Percentiles rank a stretch among this genome's conserved stretches.
phyloP scores from a whole-genome alignment of 306 rosid species.

The Ormosia semicastrata region DNA sequence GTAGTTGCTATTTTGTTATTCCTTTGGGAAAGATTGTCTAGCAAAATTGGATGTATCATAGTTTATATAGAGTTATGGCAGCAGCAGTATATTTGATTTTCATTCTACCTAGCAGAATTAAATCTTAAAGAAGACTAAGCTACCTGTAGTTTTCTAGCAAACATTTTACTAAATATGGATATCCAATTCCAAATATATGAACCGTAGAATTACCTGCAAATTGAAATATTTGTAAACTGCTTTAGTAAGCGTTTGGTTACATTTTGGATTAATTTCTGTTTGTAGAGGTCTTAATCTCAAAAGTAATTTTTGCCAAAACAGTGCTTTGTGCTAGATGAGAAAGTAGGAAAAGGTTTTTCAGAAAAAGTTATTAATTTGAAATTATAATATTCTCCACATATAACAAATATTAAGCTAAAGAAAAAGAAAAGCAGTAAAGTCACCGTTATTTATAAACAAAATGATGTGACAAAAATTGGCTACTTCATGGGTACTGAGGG shows the following conservation, averaged over 20 bases:
- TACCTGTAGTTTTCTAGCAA: background rate
- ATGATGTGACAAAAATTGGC: background rate
- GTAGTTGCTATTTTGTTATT: background rate
- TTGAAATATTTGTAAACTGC: background rate
- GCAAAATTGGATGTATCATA: background rate
- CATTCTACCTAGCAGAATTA: background rate
- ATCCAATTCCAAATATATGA: background rate
- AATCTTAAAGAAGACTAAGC: conserved; percentile 7
- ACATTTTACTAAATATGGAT: background rate
- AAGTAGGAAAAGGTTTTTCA: background rate
- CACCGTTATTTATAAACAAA: background rate
- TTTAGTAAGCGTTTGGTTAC: background rate
- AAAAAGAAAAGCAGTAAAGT: background rate
- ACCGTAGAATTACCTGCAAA: background rate
- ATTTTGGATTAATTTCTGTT: background rate
- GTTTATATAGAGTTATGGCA: background rate
- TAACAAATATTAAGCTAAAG: background rate
- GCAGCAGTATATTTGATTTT: background rate
- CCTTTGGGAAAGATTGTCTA: background rate
- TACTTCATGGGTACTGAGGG: background rate
- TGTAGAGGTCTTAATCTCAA: background rate
- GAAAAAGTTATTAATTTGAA: background rate
- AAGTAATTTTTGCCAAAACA: background rate
- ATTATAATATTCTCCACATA: background rate
- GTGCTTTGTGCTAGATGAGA: background rate